Base-by-base conservation (phyloP, 163 green algal species). In the Prototheca wickerhamii region DNA sequence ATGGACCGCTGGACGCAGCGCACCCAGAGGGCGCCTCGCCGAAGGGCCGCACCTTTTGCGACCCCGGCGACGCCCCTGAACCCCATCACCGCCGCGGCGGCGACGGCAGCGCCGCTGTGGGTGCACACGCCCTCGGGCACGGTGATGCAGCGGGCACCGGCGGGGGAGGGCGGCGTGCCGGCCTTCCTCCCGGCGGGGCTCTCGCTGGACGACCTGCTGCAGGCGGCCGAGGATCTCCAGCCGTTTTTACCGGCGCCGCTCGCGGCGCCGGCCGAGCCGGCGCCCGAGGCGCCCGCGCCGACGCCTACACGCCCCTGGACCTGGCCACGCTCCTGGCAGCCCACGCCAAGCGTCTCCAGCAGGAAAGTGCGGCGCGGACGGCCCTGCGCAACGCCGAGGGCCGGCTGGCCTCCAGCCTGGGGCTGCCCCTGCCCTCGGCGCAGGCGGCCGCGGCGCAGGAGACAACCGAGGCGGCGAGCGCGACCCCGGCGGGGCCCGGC, bases 181-280 rank as follows among this genome's bases (percentile, higher is more conserved):
- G 63, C 50, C 53, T 69, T 68, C 42, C 40, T 79, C 33, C 75
- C 75, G 4, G 61, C 58, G 1, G 71, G 68, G 33, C 63, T 82
- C 1, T 58, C 52, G 0, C 29, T 82, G 34, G 65, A 79, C 33
- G 64, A 76, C 31, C 52, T 79, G 51, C 67, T 79, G 23, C 35
- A 23, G 17, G 46, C 73, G 1, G 75, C 61, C 8, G 68, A 81
- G 58, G 64, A 76, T 7, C 58, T 81, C 50, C 67, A 73, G 60
- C 18, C 15, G 52, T 28, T 34, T 35, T 33, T 18, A 6, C 65
- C 65, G 46, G 61, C 29, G 54, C 60, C 2, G 46, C 61, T 34
- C 6, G 34, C 61, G 2, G 56, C 23, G 28, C 5, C 44, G 54
- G 18, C 4, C 6, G 44, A 67, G 21, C 51, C 23, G 2, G 54